Conservation (phyloP, 2,329 filamentous ascomycete species). For the Paramyrothecium roridum region DNA sequence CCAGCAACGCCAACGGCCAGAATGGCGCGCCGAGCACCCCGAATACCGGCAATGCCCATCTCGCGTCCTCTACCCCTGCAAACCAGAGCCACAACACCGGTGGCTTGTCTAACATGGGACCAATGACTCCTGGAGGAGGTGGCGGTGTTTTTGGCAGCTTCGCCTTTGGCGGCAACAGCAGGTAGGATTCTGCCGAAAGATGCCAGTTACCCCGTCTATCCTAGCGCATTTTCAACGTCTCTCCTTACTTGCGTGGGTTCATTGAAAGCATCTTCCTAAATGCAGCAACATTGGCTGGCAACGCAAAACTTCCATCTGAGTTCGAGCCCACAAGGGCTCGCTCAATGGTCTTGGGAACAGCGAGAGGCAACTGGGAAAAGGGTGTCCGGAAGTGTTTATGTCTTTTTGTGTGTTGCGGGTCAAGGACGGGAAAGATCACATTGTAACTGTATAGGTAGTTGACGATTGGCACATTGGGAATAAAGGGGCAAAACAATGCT, state of each 20-base stretch:
- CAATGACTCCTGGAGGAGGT: slow-evolving; percentile 75
- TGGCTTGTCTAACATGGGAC: slow-evolving; percentile 56
- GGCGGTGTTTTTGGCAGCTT: slow-evolving; percentile 77
- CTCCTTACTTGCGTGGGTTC: not conserved
- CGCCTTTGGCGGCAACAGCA: slow-evolving; percentile 43
- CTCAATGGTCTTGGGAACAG: not conserved
- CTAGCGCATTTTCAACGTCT: not conserved
- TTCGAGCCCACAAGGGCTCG: no score
- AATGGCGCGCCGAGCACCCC: slow-evolving; percentile 59
- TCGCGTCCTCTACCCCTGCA: slow-evolving; percentile 43
- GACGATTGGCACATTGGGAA: not conserved
- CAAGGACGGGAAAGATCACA: not conserved
- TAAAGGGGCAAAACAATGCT: not conserved
- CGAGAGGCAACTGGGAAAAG: not conserved
- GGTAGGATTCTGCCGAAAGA: slow-evolving; percentile 20
- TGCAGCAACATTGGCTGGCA: no score
- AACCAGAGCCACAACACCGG: slow-evolving; percentile 54
- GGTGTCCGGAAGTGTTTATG: not conserved
- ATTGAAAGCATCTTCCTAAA: no score
- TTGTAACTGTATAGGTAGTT: not conserved
- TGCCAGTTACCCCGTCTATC: slow-evolving; percentile 8
- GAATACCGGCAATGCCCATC: slow-evolving; percentile 58
- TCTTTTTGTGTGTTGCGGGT: not conserved
- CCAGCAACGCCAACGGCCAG: slow-evolving; percentile 32
- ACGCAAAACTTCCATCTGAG: no score